Evolutionary conservation across 108 stramenopile genomes (phyloP).

Genomic region (Epithemia pelagica): DNA sequence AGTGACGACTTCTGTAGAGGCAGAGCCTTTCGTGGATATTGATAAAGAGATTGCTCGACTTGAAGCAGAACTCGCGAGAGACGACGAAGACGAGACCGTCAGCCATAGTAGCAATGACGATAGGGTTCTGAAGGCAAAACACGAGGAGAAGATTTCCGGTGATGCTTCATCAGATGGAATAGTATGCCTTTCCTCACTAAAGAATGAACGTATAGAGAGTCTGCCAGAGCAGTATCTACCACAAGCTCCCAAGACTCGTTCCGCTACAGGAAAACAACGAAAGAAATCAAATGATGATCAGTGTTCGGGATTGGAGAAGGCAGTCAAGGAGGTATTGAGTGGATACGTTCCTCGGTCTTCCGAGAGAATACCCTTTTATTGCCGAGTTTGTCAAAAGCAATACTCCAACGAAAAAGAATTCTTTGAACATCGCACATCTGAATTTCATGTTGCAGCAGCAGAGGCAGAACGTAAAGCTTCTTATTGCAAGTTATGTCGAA

Average conservation of each 20-base stretch:
- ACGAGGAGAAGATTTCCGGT: not conserved
- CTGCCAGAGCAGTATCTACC: conserved; percentile 35
- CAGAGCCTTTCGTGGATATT: conserved; percentile 37
- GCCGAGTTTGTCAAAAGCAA: conserved; percentile 80
- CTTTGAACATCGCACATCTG: conserved; percentile 47
- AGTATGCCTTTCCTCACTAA: conserved; percentile 40
- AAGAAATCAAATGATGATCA: conserved; percentile 16
- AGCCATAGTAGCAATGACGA: conserved; percentile 3
- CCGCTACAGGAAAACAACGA: conserved; percentile 21
- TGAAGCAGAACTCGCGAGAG: conserved; percentile 62
- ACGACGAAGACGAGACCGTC: conserved; percentile 16
- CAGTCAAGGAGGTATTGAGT: conserved; percentile 70
- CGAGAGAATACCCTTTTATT: conserved; percentile 82
- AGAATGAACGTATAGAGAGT: conserved; percentile 54
- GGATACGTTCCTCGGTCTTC: conserved; percentile 70
- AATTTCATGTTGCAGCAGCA: conserved; percentile 70
- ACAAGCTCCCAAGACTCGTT: conserved; percentile 24
- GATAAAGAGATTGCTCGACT: conserved; percentile 74
- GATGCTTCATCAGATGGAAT: not conserved
- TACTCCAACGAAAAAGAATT: conserved; percentile 53
- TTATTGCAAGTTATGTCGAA: conserved; percentile 79
- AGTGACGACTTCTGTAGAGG: too few relatives aligned
- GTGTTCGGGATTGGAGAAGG: conserved; percentile 46
- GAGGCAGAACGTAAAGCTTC: conserved; percentile 64
- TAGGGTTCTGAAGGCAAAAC: conserved; percentile 11